Conservation (phyloP, 1,284 basidiomycete genomes). For the Cutaneotrichosporon cavernicola region DNA sequence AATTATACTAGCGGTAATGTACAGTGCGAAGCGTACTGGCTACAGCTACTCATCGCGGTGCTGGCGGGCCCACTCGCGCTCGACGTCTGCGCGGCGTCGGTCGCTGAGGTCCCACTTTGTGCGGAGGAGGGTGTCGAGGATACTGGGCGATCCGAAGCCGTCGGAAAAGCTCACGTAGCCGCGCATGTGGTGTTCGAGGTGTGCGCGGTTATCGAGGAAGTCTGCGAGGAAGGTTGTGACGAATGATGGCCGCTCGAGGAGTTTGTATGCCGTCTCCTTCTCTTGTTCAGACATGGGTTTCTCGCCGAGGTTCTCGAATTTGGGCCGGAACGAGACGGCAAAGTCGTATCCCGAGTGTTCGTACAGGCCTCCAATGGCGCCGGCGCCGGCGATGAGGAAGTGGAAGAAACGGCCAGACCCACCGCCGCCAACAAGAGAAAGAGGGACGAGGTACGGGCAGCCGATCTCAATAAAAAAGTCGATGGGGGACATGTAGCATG, state of each 20-base stretch:
- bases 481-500: slow-evolving; percentile 5
- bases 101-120: slow-evolving; percentile 6
- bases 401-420: background rate
- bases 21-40: too few relatives aligned
- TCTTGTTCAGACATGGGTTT: background rate
- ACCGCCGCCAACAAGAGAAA: background rate
- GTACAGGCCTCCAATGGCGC: background rate
- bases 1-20: too few relatives aligned
- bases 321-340: background rate
- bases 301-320: background rate
- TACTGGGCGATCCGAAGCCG: background rate
- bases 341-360: slow-evolving; percentile 8
- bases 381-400: slow-evolving; percentile 4
- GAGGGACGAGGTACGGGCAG: slow-evolving; percentile 2
- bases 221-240: background rate
- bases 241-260: too few relatives aligned
- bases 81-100: background rate
- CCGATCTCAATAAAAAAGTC: slow-evolving; percentile 9
- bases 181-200: slow-evolving; percentile 8
- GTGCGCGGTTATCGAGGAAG: slow-evolving; percentile 4
- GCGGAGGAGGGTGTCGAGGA: slow-evolving; percentile 1
- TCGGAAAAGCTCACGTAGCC: slow-evolving; percentile 1
- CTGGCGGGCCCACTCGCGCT: slow-evolving; percentile 10
- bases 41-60: background rate
- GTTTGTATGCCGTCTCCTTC: background rate